These are phyloP conservation scores for Proliferodiscus dingleyae DNA, from an alignment of 2,329 filamentous ascomycete species.

Conservation along the genomic window DNA sequence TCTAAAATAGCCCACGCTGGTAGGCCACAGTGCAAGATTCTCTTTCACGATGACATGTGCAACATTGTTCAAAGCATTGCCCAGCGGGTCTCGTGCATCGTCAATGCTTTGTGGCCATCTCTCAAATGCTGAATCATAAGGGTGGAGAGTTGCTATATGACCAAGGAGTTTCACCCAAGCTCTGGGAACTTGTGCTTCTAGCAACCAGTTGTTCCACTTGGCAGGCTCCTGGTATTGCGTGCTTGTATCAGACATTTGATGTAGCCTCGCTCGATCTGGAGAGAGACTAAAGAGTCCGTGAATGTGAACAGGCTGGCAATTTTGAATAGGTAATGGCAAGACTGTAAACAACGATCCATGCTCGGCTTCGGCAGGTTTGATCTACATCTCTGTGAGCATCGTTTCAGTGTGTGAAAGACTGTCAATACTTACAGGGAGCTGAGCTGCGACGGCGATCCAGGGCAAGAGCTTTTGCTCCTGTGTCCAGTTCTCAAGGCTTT, in stretches of 20 bases:
- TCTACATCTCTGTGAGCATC: neutral
- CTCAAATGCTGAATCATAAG: constrained; percentile 10
- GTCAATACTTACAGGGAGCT: constrained; percentile 19
- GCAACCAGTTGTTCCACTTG: constrained; percentile 31
- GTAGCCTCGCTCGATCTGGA: constrained; percentile 30
- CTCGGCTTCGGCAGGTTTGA: constrained; percentile 5
- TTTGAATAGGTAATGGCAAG: constrained; percentile 30
- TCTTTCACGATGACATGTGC: constrained; percentile 14
- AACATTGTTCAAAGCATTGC: constrained; percentile 12
- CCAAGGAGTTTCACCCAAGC: constrained; percentile 26
- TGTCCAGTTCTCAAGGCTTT: constrained; percentile 27
- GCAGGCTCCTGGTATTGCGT: constrained; percentile 22
- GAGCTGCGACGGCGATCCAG: constrained; percentile 33
- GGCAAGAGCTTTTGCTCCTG: constrained; percentile 27
- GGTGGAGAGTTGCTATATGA: constrained; percentile 9
- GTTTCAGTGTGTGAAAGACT: neutral
- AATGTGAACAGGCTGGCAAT: constrained; percentile 32
- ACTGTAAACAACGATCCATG: constrained; percentile 30
- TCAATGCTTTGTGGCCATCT: constrained; percentile 16
- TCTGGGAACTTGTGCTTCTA: constrained; percentile 21
- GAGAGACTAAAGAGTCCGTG: constrained; percentile 33
- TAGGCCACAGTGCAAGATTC: constrained; percentile 19
- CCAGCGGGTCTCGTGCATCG: constrained; percentile 10
- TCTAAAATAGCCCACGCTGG: constrained; percentile 16
- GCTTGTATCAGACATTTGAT: constrained; percentile 20